These are phyloP conservation scores for Aspergillus sp. DNA, from an alignment of 2,329 filamentous ascomycete genomes.

Conservation along the genomic window DNA sequence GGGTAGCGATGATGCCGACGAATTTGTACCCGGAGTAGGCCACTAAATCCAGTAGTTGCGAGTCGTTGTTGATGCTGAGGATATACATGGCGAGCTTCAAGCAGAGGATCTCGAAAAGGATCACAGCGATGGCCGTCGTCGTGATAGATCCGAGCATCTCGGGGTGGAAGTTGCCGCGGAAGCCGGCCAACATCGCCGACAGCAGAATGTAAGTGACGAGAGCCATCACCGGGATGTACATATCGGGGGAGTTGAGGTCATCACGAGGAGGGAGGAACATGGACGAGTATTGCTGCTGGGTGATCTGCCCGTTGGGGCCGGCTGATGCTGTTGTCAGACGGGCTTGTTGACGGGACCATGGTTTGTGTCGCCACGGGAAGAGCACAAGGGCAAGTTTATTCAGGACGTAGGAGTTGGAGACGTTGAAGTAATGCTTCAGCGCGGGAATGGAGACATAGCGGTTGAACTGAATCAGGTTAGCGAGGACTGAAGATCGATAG, in stretches of 20 bases:
- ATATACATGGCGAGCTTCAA: slow-evolving; percentile 93
- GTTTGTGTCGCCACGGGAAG: slow-evolving; percentile 96
- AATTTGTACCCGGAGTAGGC: slow-evolving; percentile 99
- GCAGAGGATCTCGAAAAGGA: slow-evolving; percentile 82
- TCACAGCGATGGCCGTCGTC: slow-evolving; percentile 76
- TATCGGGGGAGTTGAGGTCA: slow-evolving; percentile 96
- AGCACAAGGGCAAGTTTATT: slow-evolving; percentile 91
- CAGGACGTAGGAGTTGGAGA: slow-evolving; percentile 94
- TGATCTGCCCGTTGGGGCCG: slow-evolving; percentile 59
- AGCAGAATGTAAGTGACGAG: slow-evolving; percentile 96
- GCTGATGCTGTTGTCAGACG: slow-evolving; percentile 40
- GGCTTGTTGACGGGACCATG: slow-evolving; percentile 89
- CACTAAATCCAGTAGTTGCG: slow-evolving; percentile 86
- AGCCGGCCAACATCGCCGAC: slow-evolving; percentile 82
- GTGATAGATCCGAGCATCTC: slow-evolving; percentile 89
- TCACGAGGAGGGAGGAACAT: slow-evolving; percentile 85
- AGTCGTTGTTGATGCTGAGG: slow-evolving; percentile 88
- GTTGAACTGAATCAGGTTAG: slow-evolving; percentile 54
- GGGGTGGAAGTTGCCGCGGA: slow-evolving; percentile 88
- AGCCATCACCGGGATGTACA: slow-evolving; percentile 99
- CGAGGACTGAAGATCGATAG: background rate
- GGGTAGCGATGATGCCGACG: slow-evolving; percentile 88
- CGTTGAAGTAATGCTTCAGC: slow-evolving; percentile 98
- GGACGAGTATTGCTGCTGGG: slow-evolving; percentile 52
- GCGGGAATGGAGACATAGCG: slow-evolving; percentile 88